Conservation (phyloP, 768 basidiomycete genomes). For the Pulveroboletus sp. region DNA sequence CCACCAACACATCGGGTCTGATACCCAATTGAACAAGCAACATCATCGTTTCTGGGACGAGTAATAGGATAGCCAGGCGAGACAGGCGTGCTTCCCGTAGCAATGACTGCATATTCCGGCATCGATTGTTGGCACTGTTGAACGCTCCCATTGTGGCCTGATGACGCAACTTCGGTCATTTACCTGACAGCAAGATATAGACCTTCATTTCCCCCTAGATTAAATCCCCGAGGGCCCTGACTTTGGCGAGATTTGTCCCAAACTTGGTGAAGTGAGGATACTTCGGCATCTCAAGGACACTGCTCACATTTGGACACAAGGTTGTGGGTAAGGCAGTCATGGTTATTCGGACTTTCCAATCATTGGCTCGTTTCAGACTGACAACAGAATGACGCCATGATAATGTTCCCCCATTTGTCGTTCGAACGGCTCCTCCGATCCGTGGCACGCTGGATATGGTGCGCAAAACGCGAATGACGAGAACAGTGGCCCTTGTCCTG, state of each 20-base stretch:
- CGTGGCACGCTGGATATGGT: constrained; percentile 20
- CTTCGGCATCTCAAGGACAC: neutral
- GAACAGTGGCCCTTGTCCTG: constrained; percentile 5
- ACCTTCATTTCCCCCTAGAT: constrained; percentile 11
- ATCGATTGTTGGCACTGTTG: constrained; percentile 16
- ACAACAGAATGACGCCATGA: constrained; percentile 4
- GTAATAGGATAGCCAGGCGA: constrained; percentile 25
- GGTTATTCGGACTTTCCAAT: neutral
- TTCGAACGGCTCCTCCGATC: constrained; percentile 9
- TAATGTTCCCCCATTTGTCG: constrained; percentile 7
- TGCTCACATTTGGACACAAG: neutral
- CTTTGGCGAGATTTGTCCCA: constrained; percentile 12
- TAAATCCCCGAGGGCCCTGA: constrained; percentile 16
- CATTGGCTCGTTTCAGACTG: constrained; percentile 16
- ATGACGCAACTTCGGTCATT: constrained; percentile 26
- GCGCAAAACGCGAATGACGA: constrained; percentile 19
- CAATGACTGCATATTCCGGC: constrained; percentile 13
- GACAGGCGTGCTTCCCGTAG: constrained; percentile 28
- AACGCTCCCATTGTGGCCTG: constrained; percentile 10
- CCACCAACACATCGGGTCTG: constrained; percentile 20
- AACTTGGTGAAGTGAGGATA: constrained; percentile 1
- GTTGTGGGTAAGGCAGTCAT: neutral
- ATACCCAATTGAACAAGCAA: constrained; percentile 22
- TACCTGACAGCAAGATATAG: constrained; percentile 10
- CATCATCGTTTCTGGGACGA: constrained; percentile 16